Percentiles rank a stretch among this genome's conserved stretches.
phyloP scores from a whole-genome alignment of 2,329 filamentous ascomycete genomes.

The Colletotrichum salicis region DNA sequence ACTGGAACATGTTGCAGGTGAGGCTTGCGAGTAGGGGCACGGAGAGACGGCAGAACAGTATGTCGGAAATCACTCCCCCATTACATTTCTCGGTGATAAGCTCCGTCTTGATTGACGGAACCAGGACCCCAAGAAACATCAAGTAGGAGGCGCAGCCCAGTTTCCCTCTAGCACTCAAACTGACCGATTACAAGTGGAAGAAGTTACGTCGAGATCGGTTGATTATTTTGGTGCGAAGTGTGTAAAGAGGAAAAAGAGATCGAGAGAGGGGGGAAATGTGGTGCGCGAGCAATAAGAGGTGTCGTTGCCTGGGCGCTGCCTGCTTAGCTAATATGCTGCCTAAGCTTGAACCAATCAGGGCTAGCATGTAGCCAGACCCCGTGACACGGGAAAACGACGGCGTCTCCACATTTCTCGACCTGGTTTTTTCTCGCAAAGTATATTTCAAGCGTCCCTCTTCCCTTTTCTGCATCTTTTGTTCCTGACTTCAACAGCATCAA shows the following conservation, averaged over 20 bases:
- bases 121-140: constrained; percentile 37
- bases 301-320: constrained; percentile 17
- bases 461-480: background rate
- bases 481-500: background rate
- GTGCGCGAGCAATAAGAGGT: constrained; percentile 12
- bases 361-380: constrained; percentile 8
- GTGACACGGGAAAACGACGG: background rate
- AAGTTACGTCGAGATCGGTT: constrained; percentile 60
- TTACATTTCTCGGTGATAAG: constrained; percentile 27
- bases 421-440: constrained; percentile 18
- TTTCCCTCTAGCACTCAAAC: constrained; percentile 68
- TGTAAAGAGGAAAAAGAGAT: constrained; percentile 46
- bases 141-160: constrained; percentile 41
- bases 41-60: background rate
- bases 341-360: constrained; percentile 13
- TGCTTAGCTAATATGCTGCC: constrained; percentile 16
- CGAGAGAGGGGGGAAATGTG: constrained; percentile 34
- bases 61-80: constrained; percentile 32
- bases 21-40: background rate
- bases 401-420: constrained; percentile 4
- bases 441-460: constrained; percentile 9
- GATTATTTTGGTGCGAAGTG: constrained; percentile 71
- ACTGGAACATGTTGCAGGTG: background rate
- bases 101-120: constrained; percentile 27
- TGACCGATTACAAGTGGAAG: constrained; percentile 65